Percentiles rank a stretch among this genome's conserved stretches.
phyloP scores from a whole-genome alignment of 352 stramenopile species.

The Phytophthora tubulina region DNA sequence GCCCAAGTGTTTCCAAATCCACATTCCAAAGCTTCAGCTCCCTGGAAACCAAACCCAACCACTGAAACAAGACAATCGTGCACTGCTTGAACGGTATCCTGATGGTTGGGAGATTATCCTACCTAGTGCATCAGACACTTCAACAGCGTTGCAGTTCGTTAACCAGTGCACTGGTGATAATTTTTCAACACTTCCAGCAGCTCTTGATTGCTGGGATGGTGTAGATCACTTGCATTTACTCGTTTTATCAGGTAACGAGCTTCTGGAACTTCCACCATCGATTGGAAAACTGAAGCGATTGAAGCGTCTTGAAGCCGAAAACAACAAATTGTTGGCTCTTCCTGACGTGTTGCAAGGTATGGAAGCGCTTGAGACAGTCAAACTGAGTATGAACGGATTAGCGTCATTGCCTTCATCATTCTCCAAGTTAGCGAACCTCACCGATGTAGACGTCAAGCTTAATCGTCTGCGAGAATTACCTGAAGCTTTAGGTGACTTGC shows the following conservation, averaged over 20 bases:
- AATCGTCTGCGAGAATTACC: slow-evolving; percentile 69
- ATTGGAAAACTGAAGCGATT: slow-evolving; percentile 68
- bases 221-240: slow-evolving; percentile 57
- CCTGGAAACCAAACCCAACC: slow-evolving; percentile 11
- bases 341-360: slow-evolving; percentile 67
- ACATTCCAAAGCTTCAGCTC: slow-evolving; percentile 57
- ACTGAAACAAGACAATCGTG: slow-evolving; percentile 9
- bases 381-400: slow-evolving; percentile 71
- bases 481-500: slow-evolving; percentile 54
- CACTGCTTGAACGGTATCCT: slow-evolving; percentile 41
- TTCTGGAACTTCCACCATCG: slow-evolving; percentile 67
- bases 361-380: slow-evolving; percentile 52
- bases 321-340: slow-evolving; percentile 73
- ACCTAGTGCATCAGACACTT: slow-evolving; percentile 30
- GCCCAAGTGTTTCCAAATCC: slow-evolving; percentile 61
- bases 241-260: slow-evolving; percentile 66
- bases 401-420: slow-evolving; percentile 62
- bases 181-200: slow-evolving; percentile 47
- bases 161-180: slow-evolving; percentile 58
- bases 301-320: slow-evolving; percentile 69
- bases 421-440: slow-evolving; percentile 56
- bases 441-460: slow-evolving; percentile 77
- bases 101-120: slow-evolving; percentile 64
- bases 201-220: slow-evolving; percentile 62
- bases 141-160: slow-evolving; percentile 55